Percentiles rank a stretch among this genome's conserved stretches.
phyloP scores from a whole-genome alignment of 2,329 filamentous ascomycete genomes.

The Colletotrichum gloeosporioides region DNA sequence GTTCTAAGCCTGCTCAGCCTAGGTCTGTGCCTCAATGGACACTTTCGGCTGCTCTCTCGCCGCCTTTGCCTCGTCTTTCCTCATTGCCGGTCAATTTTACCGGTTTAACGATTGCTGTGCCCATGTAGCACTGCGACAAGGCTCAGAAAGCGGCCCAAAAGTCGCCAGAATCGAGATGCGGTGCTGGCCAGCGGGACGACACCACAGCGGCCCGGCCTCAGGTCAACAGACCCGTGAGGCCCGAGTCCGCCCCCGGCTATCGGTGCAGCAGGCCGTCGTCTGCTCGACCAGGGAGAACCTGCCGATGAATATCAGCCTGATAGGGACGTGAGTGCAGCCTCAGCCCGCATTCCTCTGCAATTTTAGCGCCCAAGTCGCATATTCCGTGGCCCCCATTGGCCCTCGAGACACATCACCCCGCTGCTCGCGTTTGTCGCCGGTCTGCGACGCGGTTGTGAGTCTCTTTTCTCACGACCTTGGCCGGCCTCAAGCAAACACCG shows the following conservation, averaged over 20 bases:
- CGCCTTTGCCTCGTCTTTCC: not conserved
- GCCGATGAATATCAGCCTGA: not conserved
- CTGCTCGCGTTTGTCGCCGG: slow-evolving; percentile 13
- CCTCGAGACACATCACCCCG: slow-evolving; percentile 9
- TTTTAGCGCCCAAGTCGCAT: slow-evolving; percentile 20
- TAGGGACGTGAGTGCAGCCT: not conserved
- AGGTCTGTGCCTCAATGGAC: slow-evolving; percentile 3
- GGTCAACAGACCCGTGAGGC: not conserved
- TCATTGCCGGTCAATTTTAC: not conserved
- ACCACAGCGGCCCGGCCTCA: not conserved
- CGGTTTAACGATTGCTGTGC: not conserved
- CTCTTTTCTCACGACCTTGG: not conserved
- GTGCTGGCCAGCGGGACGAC: not conserved
- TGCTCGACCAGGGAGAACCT: not conserved
- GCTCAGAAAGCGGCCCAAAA: not conserved
- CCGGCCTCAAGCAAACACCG: not conserved
- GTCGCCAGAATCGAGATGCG: not conserved
- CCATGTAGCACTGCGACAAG: not conserved
- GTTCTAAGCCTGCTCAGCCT: not conserved
- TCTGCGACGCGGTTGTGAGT: not conserved
- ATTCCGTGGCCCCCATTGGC: slow-evolving; percentile 15
- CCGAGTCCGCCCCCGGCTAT: not conserved
- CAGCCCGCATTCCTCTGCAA: not conserved
- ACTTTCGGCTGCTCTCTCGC: not conserved
- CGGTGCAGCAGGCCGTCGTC: not conserved